Evolutionary conservation across 768 basidiomycete genomes (phyloP), one percentile per base, ranked within the genome.

Genomic region (Phaeotremella skinneri): DNA sequence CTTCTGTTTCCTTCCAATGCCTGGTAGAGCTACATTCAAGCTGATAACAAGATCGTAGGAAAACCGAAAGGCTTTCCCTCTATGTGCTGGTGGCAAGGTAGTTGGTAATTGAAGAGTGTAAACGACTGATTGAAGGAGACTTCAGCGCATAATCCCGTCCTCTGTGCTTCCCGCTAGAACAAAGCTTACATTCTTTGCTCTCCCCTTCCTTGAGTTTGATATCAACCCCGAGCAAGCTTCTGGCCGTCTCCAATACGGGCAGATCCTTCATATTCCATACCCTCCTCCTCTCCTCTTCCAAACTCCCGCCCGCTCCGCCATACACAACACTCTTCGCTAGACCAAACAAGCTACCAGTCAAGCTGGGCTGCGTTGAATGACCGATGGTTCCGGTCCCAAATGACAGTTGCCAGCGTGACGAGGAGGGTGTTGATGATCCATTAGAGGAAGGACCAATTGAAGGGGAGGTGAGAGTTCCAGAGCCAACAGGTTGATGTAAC

Each of bases 31-130:
- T 39, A 69, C 71, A 39, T 81, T 93, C 0, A 89, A 86, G 1
- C 92, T 92, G 1, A 98, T 82, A n/a, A 88, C 81, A 13, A 99
- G 83, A 63, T 92, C 87, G 71, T 98, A 98, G 2, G 87, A 87
- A 72, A 99, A 93, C 68, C 81, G 82, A 59, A 97, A 80, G 2
- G 87, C 82, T 43, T 88, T 85, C 2, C 96, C 94, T 47, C 84
- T 83, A 79, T 89, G 96, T 0, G 92, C 91, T 0, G 96, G 96
- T 1, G 96, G 96, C 0, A 98, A 80, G 56, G 84, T 84, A 11
- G 84, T 80, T 0, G 96, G 94, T 0, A 99, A 79, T 0, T 79
- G 77, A 13, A 93, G 78, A 1, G 83, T 83, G 75, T 96, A 98
- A 0, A 85, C 86, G 75, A 89, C 93, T 97, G 70, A 13, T 27